phyloP scores from a whole-genome alignment of 352 stramenopile species.

The Pythium utonaiense region DNA sequence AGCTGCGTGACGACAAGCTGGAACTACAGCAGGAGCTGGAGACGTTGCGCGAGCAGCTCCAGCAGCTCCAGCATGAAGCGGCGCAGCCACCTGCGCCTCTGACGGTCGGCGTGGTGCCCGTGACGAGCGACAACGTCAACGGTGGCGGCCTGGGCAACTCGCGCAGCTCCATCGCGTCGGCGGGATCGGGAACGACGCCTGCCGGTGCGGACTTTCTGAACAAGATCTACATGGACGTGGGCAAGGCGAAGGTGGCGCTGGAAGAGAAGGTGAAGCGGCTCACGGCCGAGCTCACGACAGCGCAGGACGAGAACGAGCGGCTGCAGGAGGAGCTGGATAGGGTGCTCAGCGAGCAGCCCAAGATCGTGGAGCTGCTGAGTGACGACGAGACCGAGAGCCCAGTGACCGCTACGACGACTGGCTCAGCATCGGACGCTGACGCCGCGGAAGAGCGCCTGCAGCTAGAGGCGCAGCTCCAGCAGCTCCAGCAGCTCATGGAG shows the following conservation, averaged over 20 bases:
- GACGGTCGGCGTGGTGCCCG: not conserved
- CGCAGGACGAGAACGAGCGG: slow-evolving; percentile 48
- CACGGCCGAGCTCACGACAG: slow-evolving; percentile 36
- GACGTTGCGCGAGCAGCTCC: slow-evolving; percentile 34
- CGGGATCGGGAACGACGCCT: not conserved
- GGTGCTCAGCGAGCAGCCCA: slow-evolving; percentile 9
- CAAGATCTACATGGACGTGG: slow-evolving; percentile 78
- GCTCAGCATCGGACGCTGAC: not conserved
- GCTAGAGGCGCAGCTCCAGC: slow-evolving; percentile 25
- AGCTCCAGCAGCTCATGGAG: slow-evolving; percentile 21
- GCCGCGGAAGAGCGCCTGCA: slow-evolving; percentile 24
- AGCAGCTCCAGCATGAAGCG: slow-evolving; percentile 26
- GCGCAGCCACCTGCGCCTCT: slow-evolving; percentile 8
- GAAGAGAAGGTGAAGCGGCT: slow-evolving; percentile 71
- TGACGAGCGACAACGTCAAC: not conserved
- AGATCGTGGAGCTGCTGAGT: slow-evolving; percentile 21
- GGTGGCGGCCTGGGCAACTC: slow-evolving; percentile 7
- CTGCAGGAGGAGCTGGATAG: slow-evolving; percentile 36
- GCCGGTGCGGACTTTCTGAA: slow-evolving; percentile 53
- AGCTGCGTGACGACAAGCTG: slow-evolving; percentile 29
- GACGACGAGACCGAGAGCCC: slow-evolving; percentile 10
- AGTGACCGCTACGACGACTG: not conserved
- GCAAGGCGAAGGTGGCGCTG: slow-evolving; percentile 69
- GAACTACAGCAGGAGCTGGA: slow-evolving; percentile 38
- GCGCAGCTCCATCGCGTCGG: not conserved